These are phyloP conservation scores for Suhomyces kilbournensis DNA, from an alignment of 805 yeast genomes.

Conservation along the genomic window DNA sequence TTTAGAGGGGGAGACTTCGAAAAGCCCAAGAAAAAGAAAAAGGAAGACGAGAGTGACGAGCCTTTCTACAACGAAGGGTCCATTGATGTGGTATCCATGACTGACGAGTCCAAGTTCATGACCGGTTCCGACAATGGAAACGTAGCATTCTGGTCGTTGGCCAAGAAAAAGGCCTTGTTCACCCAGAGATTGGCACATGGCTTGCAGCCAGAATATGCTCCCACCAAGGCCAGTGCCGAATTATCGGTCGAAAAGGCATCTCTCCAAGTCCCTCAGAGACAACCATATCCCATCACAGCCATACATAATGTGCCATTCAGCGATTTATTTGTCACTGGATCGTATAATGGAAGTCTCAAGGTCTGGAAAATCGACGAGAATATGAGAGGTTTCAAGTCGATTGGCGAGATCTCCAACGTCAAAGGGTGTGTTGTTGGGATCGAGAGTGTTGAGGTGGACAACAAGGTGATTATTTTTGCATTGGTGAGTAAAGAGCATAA, in stretches of 20 bases:
- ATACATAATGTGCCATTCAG: constrained; percentile 80
- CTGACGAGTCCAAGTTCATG: constrained; percentile 88
- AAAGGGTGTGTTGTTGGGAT: constrained; percentile 70
- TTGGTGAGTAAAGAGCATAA: constrained; percentile 81
- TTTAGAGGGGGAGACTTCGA: constrained; percentile 83
- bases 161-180: constrained; percentile 83
- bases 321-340: constrained; percentile 82
- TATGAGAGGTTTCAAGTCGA: constrained; percentile 53
- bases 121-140: constrained; percentile 96
- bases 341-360: constrained; percentile 75
- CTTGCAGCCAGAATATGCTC: constrained; percentile 44
- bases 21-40: constrained; percentile 40
- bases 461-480: constrained; percentile 52
- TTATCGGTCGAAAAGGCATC: constrained; percentile 51
- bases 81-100: constrained; percentile 84
- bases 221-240: constrained; percentile 41
- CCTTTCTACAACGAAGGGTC: constrained; percentile 73
- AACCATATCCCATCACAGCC: constrained; percentile 85
- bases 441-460: constrained; percentile 52
- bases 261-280: constrained; percentile 62
- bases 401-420: constrained; percentile 58
- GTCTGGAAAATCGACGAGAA: constrained; percentile 71
- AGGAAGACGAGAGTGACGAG: constrained; percentile 15
- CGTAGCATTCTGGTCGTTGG: constrained; percentile 82
- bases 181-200: constrained; percentile 79